A percentile compares a stretch with the other conserved stretches of the same genome.
Evolutionary conservation across 1,284 basidiomycete species (phyloP).

Genomic region (Malassezia dermatis): DNA sequence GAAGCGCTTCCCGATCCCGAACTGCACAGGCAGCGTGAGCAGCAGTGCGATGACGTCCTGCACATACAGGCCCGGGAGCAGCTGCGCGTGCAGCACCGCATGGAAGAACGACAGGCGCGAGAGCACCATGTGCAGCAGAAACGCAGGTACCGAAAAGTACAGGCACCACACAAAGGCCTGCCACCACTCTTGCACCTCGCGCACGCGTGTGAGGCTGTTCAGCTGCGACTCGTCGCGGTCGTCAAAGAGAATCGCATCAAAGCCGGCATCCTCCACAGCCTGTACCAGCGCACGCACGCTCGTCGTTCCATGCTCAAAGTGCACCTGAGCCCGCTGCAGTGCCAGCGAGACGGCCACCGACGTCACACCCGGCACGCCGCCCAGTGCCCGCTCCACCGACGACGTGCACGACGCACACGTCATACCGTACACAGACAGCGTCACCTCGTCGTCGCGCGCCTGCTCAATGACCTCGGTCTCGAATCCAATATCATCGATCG

Average conservation of each 20-base stretch:
- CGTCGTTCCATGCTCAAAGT: slow-evolving; percentile 25
- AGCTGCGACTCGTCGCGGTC: slow-evolving; percentile 75
- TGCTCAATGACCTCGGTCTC: slow-evolving; percentile 54
- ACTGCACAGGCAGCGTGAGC: slow-evolving; percentile 86
- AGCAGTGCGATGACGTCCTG: slow-evolving; percentile 69
- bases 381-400: slow-evolving; percentile 66
- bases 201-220: slow-evolving; percentile 76
- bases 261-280: slow-evolving; percentile 65
- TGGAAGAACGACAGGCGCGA: slow-evolving; percentile 53
- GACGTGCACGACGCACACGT: slow-evolving; percentile 71
- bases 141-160: slow-evolving; percentile 79
- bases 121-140: slow-evolving; percentile 79
- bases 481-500: slow-evolving; percentile 85
- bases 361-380: slow-evolving; percentile 52
- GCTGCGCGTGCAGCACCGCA: slow-evolving; percentile 35
- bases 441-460: slow-evolving; percentile 11
- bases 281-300: slow-evolving; percentile 37
- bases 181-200: slow-evolving; percentile 83
- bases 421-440: slow-evolving; percentile 76
- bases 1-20: slow-evolving; percentile 79
- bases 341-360: slow-evolving; percentile 31
- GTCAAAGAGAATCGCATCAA: slow-evolving; percentile 74
- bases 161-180: slow-evolving; percentile 66
- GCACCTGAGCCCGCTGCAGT: slow-evolving; percentile 30
- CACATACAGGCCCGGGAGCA: slow-evolving; percentile 56